A percentile compares a stretch with the other conserved stretches of the same genome.
These are phyloP conservation scores for Fomitopsis serialis DNA, from an alignment of 768 basidiomycete species.

Conservation along the genomic window DNA sequence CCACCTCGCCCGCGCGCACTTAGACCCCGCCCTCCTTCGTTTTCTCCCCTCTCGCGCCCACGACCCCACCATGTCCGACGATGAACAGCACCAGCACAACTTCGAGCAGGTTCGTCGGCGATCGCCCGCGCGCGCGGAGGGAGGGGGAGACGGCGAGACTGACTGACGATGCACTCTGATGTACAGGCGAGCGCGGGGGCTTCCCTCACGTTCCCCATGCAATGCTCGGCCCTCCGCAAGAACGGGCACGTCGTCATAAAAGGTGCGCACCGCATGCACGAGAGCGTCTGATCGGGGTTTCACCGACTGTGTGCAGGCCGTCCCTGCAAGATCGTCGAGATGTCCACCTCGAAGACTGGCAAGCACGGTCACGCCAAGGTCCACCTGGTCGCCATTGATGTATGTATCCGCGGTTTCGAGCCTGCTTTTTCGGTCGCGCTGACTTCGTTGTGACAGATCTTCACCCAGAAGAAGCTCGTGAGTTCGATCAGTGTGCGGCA, in stretches of 20 bases:
- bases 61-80: constrained; percentile 71
- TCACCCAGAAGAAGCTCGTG: constrained; percentile 96
- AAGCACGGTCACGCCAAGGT: constrained; percentile 99
- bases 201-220: constrained; percentile 78
- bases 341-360: constrained; percentile 99
- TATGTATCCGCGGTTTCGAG: constrained; percentile 37
- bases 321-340: constrained; percentile 98
- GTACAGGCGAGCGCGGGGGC: constrained; percentile 65
- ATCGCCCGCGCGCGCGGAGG: constrained; percentile 5
- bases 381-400: constrained; percentile 94
- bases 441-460: constrained; percentile 58
- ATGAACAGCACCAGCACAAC: constrained; percentile 80
- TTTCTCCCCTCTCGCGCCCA: constrained; percentile 21
- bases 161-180: neutral
- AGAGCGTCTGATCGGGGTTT: neutral
- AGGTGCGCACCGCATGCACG: constrained; percentile 32
- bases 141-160: too few species aligned
- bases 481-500: constrained; percentile 23
- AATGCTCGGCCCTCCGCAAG: constrained; percentile 95
- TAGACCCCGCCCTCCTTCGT: constrained; percentile 25
- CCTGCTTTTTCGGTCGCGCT: neutral
- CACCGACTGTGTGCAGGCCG: constrained; percentile 44
- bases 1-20: constrained; percentile 4
- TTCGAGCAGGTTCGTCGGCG: constrained; percentile 65
- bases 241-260: constrained; percentile 96